phyloP scores from a whole-genome alignment of 805 yeast species.

The Wickerhamomyces strasburgensis region DNA sequence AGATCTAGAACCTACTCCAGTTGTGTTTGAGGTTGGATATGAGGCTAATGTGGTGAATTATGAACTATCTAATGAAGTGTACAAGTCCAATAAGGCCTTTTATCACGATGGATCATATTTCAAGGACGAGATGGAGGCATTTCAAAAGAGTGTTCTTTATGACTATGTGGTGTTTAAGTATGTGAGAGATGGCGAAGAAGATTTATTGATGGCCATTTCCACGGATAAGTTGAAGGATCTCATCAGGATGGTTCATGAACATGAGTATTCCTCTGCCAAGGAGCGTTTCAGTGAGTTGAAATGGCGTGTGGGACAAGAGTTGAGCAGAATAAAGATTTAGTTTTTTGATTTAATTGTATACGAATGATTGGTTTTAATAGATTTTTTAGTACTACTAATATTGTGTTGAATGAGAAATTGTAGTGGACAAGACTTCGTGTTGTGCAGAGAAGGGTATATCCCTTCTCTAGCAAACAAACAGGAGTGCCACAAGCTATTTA shows the following conservation, averaged over 20 bases:
- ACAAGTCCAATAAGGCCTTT: neutral
- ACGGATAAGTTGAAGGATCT: slow-evolving; percentile 7
- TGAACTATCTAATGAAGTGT: neutral
- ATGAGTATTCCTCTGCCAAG: slow-evolving; percentile 6
- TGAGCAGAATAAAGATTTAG: too few relatives aligned
- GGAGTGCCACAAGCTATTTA: too few relatives aligned
- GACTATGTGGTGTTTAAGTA: slow-evolving; percentile 27
- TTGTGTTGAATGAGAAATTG: too few relatives aligned
- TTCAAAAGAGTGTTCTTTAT: neutral
- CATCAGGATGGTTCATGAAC: slow-evolving; percentile 12
- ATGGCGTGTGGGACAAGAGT: slow-evolving; percentile 15
- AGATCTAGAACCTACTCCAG: neutral
- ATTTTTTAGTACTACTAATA: too few relatives aligned
- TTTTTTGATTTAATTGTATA: too few relatives aligned
- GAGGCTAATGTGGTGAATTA: neutral
- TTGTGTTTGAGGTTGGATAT: neutral
- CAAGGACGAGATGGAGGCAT: neutral
- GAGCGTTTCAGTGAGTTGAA: slow-evolving; percentile 9
- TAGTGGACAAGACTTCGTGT: too few relatives aligned
- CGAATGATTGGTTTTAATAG: too few relatives aligned
- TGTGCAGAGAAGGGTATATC: too few relatives aligned
- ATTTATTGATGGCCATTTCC: slow-evolving; percentile 11
- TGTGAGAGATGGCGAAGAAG: too few relatives aligned
- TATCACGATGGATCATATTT: neutral
- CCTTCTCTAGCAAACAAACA: too few relatives aligned